Evolutionary conservation across 176 grass and related monocot species (phyloP).

Genomic region (Carex scoparia): DNA sequence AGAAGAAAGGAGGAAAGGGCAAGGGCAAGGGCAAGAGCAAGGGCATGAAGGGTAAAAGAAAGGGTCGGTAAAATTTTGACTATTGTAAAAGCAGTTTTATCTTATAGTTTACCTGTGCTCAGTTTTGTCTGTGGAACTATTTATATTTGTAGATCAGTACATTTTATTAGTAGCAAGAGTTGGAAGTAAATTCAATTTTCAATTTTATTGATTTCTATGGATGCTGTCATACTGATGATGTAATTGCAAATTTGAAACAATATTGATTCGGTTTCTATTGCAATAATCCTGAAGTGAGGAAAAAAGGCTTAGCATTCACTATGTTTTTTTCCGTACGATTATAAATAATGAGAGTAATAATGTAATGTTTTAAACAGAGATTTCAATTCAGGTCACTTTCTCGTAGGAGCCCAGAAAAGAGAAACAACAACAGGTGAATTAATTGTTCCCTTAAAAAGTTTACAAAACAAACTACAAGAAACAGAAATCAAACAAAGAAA

Average conservation of each 20-base stretch:
- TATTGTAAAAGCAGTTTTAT: neutral
- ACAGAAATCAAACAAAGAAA: conserved; percentile 4
- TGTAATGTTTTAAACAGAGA: too few relatives aligned
- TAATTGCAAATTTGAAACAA: neutral
- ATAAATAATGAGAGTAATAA: neutral
- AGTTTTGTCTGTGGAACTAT: neutral
- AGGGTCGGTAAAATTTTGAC: conserved; percentile 12
- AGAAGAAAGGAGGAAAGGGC: conserved; percentile 34
- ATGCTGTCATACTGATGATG: neutral
- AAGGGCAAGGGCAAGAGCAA: conserved; percentile 30
- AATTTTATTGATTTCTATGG: neutral
- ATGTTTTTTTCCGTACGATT: neutral
- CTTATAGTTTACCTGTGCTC: neutral
- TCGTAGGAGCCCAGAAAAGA: neutral
- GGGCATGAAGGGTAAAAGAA: conserved; percentile 25
- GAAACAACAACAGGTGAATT: conserved; percentile 5
- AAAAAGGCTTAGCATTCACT: neutral
- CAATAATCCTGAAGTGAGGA: neutral
- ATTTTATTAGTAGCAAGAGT: neutral
- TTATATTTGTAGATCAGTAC: neutral
- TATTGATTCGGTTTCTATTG: neutral
- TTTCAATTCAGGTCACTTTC: neutral
- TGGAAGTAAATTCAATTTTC: neutral
- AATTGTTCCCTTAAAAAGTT: neutral
- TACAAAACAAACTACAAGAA: neutral